phyloP scores from a whole-genome alignment of 2,329 filamentous ascomycete species.

The Ophiostoma ulmi region DNA sequence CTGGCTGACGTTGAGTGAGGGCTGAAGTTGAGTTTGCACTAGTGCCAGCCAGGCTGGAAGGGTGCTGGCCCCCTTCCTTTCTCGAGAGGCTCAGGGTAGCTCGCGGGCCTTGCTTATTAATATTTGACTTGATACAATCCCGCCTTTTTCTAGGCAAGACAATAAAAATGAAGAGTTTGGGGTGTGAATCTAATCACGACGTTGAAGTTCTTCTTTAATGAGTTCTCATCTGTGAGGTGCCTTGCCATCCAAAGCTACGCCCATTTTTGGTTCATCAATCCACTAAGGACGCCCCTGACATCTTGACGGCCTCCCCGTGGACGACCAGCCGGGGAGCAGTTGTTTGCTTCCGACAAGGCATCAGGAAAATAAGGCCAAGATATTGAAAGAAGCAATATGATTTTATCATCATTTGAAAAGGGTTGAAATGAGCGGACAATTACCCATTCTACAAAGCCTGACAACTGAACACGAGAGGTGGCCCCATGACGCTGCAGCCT shows the following conservation, averaged over 20 bases:
- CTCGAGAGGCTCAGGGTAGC: background rate
- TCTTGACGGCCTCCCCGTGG: background rate
- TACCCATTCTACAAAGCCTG: no score
- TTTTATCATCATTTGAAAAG: no score
- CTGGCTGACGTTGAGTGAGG: conserved; percentile 12
- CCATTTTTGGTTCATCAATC: background rate
- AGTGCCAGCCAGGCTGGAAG: background rate
- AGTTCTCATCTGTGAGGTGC: background rate
- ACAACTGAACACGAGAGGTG: background rate
- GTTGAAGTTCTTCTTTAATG: background rate
- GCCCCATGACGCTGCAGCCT: conserved; percentile 3
- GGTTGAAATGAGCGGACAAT: no score
- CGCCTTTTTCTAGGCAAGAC: background rate
- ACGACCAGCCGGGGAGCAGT: background rate
- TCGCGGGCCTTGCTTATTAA: background rate
- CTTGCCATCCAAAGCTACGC: background rate
- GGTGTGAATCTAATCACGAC: background rate
- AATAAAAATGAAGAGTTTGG: no score
- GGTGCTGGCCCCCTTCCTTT: background rate
- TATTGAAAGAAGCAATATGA: background rate
- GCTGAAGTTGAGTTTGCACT: conserved; percentile 11
- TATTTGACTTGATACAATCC: background rate
- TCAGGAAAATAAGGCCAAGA: background rate
- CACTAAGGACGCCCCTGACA: background rate
- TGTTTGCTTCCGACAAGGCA: background rate